Evolutionary conservation across 495 filamentous ascomycete species (phyloP), one percentile per base, ranked within the genome.

Genomic region (Aspergillus conjunctus): DNA sequence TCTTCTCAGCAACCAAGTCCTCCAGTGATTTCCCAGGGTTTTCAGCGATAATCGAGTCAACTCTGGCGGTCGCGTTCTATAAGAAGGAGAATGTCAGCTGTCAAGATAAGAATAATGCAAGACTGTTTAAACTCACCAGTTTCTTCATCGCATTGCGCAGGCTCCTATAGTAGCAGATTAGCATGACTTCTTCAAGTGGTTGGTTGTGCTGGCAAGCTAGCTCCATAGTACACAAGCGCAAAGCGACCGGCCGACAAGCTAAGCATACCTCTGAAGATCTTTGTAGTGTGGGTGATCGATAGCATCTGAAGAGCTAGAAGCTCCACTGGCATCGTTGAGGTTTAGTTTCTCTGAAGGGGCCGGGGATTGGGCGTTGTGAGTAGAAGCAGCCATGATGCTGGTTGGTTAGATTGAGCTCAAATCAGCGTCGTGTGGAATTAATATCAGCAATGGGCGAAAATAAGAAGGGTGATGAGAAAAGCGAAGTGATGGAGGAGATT

Each of bases 111-210:
- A 15, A n/a, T 48, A 20, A 60, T 37, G 17, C 31, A 58, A 3
- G 21, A 46, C 49, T 11, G 34, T 46, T 21, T 52, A 10, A 18
- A 80, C 90, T 74, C 78, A 94, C 91, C 64, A 96, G 83, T 77
- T 94, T 95, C 81, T 97, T 97, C 72, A 83, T 84, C 50, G 91
- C 73, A 69, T 90, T 93, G 68, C 93, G 92, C 67, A 96, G 87
- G 74, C 79, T 88, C 81, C 91, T 96, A 68, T 26, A 63, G 21
- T 8, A 45, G 22, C 10, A 3, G 8, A 45, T 64, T 50, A 66
- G 65, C 21, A 45, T 43, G 14, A 58, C 48, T 33, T 53, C 15
- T 7, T 30, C 34, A 11, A 22, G 32, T 26, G 34, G 33, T 11
- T 15, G 32, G 46, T 7, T 1, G 18, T 22, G 20, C n/a, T 11